Percentiles rank a stretch among this genome's conserved stretches.
Conservation (phyloP, 305 asterid species). For the Fraxinus albicans region DNA sequence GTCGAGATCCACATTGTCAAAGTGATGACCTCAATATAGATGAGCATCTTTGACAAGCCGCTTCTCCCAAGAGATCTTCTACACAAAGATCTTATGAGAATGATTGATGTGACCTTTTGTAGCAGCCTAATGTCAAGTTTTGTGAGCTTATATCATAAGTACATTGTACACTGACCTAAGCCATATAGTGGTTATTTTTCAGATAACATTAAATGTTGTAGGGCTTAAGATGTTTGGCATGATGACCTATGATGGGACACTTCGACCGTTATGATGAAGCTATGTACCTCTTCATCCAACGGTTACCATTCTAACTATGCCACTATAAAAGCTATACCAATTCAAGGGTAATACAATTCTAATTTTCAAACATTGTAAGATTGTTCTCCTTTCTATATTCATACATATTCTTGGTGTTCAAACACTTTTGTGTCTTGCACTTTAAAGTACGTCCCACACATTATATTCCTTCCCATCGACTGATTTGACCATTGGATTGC, state of each 20-base stretch:
- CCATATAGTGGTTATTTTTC: neutral
- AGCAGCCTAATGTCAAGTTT: neutral
- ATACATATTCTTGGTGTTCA: neutral
- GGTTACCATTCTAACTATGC: too few species aligned
- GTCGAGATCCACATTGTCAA: neutral
- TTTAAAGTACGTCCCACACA: neutral
- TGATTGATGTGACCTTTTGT: neutral
- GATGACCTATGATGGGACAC: neutral
- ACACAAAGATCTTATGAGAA: neutral
- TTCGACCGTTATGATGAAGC: neutral
- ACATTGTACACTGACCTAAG: neutral
- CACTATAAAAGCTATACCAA: too few species aligned
- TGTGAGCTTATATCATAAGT: neutral
- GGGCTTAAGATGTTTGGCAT: neutral
- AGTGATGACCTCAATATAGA: neutral
- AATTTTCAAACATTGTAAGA: too few species aligned
- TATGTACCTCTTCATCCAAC: too few species aligned
- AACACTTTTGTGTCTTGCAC: neutral
- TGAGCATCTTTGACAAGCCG: too few species aligned
- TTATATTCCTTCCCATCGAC: neutral
- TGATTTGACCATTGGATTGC: neutral
- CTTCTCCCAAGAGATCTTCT: neutral
- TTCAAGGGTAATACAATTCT: too few species aligned
- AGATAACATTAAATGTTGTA: neutral
- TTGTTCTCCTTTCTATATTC: neutral